A percentile compares a stretch with the other conserved stretches of the same genome.
Evolutionary conservation across 176 grass and related monocot species (phyloP).

Genomic region (Thalia dealbata): DNA sequence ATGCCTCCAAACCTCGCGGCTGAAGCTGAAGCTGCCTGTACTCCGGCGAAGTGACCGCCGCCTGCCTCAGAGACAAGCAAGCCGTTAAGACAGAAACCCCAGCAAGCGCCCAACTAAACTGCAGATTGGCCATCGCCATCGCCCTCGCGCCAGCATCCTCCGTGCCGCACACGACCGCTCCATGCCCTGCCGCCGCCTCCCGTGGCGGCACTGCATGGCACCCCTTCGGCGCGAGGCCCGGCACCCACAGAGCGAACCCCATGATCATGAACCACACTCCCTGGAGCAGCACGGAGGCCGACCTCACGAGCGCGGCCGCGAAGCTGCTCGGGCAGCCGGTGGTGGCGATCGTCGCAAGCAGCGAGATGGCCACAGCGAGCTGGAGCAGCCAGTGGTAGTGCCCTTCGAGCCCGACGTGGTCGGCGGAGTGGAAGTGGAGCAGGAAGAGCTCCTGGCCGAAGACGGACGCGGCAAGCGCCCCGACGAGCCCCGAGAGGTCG

Average conservation of each 20-base stretch:
- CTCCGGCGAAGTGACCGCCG: constrained; percentile 22
- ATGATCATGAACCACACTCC: constrained; percentile 75
- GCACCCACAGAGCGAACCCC: constrained; percentile 65
- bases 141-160: constrained; percentile 48
- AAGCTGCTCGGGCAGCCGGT: constrained; percentile 42
- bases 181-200: neutral
- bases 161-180: constrained; percentile 42
- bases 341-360: constrained; percentile 21
- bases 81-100: constrained; percentile 38
- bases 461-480: constrained; percentile 51
- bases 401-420: constrained; percentile 64
- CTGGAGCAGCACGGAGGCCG: constrained; percentile 52
- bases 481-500: constrained; percentile 28
- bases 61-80: constrained; percentile 47
- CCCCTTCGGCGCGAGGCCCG: constrained; percentile 41
- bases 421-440: constrained; percentile 55
- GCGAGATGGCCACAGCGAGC: constrained; percentile 30
- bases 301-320: constrained; percentile 34
- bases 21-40: constrained; percentile 51
- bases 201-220: constrained; percentile 19
- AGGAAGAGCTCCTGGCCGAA: constrained; percentile 76
- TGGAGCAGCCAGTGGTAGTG: constrained; percentile 94
- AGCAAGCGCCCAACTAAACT: constrained; percentile 72
- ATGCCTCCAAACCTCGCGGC: constrained; percentile 5
- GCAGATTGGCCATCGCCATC: constrained; percentile 49